phyloP scores from a whole-genome alignment of 2,329 filamentous ascomycete genomes.

The Aspergillus pseudotamarii region DNA sequence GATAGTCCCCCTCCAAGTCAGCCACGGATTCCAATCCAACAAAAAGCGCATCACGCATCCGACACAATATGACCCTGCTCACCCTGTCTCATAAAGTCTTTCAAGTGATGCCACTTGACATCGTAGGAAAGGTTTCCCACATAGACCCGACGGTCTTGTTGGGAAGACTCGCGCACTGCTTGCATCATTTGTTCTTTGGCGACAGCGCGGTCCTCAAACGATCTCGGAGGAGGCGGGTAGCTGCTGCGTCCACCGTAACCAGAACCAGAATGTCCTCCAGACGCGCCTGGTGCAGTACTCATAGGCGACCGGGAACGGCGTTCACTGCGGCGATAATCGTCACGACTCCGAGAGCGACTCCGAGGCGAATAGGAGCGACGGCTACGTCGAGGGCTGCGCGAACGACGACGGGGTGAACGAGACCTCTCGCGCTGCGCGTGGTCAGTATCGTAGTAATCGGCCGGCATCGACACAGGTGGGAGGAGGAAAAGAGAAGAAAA shows the following conservation, averaged over 20 bases:
- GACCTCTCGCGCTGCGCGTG: slow-evolving; percentile 73
- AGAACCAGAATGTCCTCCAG: slow-evolving; percentile 70
- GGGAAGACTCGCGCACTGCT: slow-evolving; percentile 88
- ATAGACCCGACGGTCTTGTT: slow-evolving; percentile 98
- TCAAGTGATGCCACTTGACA: slow-evolving; percentile 99
- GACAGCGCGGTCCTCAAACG: slow-evolving; percentile 78
- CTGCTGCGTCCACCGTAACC: slow-evolving; percentile 61
- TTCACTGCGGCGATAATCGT: slow-evolving; percentile 74
- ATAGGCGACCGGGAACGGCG: slow-evolving; percentile 85
- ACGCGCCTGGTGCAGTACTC: slow-evolving; percentile 69
- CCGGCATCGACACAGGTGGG: slow-evolving; percentile 25
- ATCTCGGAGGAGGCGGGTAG: slow-evolving; percentile 65
- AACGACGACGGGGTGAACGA: slow-evolving; percentile 68
- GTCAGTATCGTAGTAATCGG: slow-evolving; percentile 38
- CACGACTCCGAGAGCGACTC: slow-evolving; percentile 76
- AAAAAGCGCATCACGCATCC: slow-evolving; percentile 23
- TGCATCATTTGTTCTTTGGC: slow-evolving; percentile 96
- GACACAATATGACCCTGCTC: slow-evolving; percentile 47
- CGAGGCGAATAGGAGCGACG: slow-evolving; percentile 79
- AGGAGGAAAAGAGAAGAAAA: slow-evolving; percentile 8
- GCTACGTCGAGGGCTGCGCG: slow-evolving; percentile 76
- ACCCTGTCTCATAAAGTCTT: slow-evolving; percentile 99
- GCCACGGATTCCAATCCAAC: slow-evolving; percentile 27
- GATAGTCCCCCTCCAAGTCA: slow-evolving; percentile 40
- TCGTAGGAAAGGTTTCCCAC: slow-evolving; percentile 99